These are phyloP conservation scores for Pichia occidentalis DNA, from an alignment of 805 yeast genomes.

Conservation along the genomic window DNA sequence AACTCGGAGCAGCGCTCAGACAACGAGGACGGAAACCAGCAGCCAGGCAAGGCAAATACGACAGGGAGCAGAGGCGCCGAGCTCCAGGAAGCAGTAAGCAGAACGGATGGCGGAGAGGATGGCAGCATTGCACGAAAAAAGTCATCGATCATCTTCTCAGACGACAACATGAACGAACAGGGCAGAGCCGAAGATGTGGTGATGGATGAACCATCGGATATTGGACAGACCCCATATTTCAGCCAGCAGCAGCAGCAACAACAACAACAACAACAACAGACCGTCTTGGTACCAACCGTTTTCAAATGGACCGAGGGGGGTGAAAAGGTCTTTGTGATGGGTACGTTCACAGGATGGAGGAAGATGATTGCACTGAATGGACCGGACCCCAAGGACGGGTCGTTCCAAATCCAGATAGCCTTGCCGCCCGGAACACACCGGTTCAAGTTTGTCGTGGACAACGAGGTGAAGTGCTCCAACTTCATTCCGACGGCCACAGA, in stretches of 20 bases:
- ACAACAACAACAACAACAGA: constrained; percentile 11
- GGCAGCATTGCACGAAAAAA: constrained; percentile 33
- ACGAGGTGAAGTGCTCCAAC: constrained; percentile 84
- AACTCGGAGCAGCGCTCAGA: constrained; percentile 7
- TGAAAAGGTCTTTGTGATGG: constrained; percentile 88
- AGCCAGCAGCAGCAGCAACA: constrained; percentile 10
- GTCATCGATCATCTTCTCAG: constrained; percentile 66
- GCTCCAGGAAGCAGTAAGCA: too few species aligned
- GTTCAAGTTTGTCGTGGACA: constrained; percentile 88
- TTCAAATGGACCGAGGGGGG: constrained; percentile 98
- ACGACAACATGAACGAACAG: constrained; percentile 54
- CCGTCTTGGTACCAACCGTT: constrained; percentile 43
- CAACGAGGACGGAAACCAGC: too few species aligned
- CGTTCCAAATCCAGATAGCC: constrained; percentile 63
- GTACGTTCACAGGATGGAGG: constrained; percentile 97
- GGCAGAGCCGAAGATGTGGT: constrained; percentile 28
- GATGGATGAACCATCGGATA: constrained; percentile 25
- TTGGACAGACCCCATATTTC: constrained; percentile 17
- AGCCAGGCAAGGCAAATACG: constrained; percentile 1
- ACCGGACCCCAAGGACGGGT: constrained; percentile 42
- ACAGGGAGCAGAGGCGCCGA: too few species aligned
- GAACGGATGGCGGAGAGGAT: background rate
- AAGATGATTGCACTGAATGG: constrained; percentile 85
- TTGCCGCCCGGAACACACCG: constrained; percentile 89
- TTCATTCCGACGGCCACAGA: constrained; percentile 94